Percentiles rank a stretch among this genome's conserved stretches.
Conservation (phyloP, 2,329 filamentous ascomycete species). For the Volutella citrinella region DNA sequence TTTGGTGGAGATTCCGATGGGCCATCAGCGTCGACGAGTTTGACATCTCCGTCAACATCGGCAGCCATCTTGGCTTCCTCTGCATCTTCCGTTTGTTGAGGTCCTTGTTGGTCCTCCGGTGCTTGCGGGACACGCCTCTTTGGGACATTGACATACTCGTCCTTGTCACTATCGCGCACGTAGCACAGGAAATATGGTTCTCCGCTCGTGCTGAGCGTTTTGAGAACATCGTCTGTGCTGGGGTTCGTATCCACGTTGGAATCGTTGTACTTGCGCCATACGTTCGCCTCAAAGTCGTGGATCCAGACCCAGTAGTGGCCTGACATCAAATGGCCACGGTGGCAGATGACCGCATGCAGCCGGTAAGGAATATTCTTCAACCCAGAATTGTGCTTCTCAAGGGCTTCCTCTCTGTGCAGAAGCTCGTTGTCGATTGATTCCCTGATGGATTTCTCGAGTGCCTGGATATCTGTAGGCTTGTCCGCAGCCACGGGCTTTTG, state of each 20-base stretch:
- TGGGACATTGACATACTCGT: conserved; percentile 48
- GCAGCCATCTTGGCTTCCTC: too few species aligned
- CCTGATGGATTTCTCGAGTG: conserved; percentile 27
- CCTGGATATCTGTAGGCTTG: conserved; percentile 14
- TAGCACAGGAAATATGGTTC: conserved; percentile 85
- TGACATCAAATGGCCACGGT: conserved; percentile 68
- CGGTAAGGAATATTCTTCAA: conserved; percentile 69
- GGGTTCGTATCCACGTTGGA: conserved; percentile 69
- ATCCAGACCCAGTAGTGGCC: conserved; percentile 99
- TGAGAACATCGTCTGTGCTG: conserved; percentile 66
- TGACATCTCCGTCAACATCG: conserved; percentile 25
- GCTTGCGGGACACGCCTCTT: conserved; percentile 30
- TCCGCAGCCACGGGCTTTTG: background rate
- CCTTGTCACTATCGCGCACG: conserved; percentile 64
- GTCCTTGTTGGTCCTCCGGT: too few species aligned
- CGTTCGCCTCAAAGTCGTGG: conserved; percentile 74
- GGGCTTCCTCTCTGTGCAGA: conserved; percentile 22
- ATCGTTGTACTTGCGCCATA: conserved; percentile 97
- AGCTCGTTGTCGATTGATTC: conserved; percentile 47
- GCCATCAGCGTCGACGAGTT: conserved; percentile 13
- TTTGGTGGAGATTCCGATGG: background rate
- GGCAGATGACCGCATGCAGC: conserved; percentile 90
- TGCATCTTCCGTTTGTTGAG: too few species aligned
- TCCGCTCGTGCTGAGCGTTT: conserved; percentile 62
- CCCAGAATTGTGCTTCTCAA: conserved; percentile 38